Base-by-base conservation (phyloP, 768 basidiomycete genomes). In the Trametes meyenii region DNA sequence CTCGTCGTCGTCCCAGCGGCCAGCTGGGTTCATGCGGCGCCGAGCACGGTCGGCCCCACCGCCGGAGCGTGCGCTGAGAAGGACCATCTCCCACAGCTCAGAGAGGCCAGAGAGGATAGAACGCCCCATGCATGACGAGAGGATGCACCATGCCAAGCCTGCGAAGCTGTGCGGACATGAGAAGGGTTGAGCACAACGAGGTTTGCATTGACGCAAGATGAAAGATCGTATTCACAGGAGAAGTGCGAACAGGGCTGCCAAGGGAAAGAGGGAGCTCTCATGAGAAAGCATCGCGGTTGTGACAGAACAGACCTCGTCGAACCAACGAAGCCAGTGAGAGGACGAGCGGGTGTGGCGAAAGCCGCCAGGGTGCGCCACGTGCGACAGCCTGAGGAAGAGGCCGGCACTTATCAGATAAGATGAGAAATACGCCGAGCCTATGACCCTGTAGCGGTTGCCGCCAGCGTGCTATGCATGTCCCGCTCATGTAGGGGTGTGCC, bases 101-200 rank as follows among this genome's bases (percentile, higher is more conserved):
- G 76, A 74, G 23, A 85, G 62, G n/a, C 75, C 71, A 29, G 72
- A 74, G 49, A 78, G 73, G 40, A 86, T 72, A 5, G 84, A 74
- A 2, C 75, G 74, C 29, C 88, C 88, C 60, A 89, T 70, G 74
- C 88, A 88, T 7, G 87, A 88, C 36, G 86, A 87, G 51, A 89
- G 72, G 61, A 88, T 72, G 68, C 88, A 90, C 85, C 88, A 88
- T 43, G 80, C 79, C 7, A 88, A 67, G 29, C 81, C 75, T 16
- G 81, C 78, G 40, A 81, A 70, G 40, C 84, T 86, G 66, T 24
- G 40, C n/a, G 40, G 40, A 42, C n/a, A n/a, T n/a, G 40, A 42
- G 40, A 42, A 13, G 14, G 40, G 40, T 42, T 42, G 13, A n/a
- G 29, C 29, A 42, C 14, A 42, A 42, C 40, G n/a, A 42, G 14